phyloP scores from a whole-genome alignment of 768 basidiomycete species.

The Termitomyces sp. region DNA sequence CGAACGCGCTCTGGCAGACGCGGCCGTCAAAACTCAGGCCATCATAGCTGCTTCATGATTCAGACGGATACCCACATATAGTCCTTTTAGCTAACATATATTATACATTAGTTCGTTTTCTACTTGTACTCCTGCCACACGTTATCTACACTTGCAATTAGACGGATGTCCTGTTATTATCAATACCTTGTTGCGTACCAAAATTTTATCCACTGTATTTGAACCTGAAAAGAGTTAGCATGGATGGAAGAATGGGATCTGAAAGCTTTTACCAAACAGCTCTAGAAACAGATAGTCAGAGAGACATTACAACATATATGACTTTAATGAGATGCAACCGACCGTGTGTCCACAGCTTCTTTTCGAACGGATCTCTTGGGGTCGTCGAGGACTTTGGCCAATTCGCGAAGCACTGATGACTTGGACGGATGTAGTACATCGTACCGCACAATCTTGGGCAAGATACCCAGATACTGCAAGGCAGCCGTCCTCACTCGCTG shows the following conservation, averaged over 20 bases:
- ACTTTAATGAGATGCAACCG: conserved; percentile 5
- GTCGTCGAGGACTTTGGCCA: conserved; percentile 82
- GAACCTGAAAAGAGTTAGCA: conserved; percentile 41
- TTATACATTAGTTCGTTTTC: conserved; percentile 23
- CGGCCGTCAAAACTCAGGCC: conserved; percentile 71
- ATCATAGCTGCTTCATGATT: conserved; percentile 70
- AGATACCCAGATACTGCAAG: conserved; percentile 64
- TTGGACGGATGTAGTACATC: conserved; percentile 83
- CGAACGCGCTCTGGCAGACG: conserved; percentile 67
- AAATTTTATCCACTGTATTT: conserved; percentile 49
- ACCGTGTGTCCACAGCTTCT: conserved; percentile 83
- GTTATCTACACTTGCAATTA: conserved; percentile 21
- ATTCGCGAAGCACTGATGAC: conserved; percentile 63
- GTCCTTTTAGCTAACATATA: conserved; percentile 27
- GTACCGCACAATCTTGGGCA: conserved; percentile 80
- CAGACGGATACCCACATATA: conserved; percentile 13
- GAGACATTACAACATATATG: not conserved
- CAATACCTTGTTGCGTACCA: conserved; percentile 15
- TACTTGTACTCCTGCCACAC: conserved; percentile 27
- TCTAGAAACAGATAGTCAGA: conserved; percentile 23
- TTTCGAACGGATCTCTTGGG: conserved; percentile 81
- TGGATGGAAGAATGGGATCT: not conserved
- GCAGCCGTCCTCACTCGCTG: conserved; percentile 79
- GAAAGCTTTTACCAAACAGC: conserved; percentile 42
- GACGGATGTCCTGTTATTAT: conserved; percentile 22